Percentiles rank a stretch among this genome's conserved stretches.
Conservation (phyloP, 2,329 filamentous ascomycete species). For the Lasiodiplodia sp. region DNA sequence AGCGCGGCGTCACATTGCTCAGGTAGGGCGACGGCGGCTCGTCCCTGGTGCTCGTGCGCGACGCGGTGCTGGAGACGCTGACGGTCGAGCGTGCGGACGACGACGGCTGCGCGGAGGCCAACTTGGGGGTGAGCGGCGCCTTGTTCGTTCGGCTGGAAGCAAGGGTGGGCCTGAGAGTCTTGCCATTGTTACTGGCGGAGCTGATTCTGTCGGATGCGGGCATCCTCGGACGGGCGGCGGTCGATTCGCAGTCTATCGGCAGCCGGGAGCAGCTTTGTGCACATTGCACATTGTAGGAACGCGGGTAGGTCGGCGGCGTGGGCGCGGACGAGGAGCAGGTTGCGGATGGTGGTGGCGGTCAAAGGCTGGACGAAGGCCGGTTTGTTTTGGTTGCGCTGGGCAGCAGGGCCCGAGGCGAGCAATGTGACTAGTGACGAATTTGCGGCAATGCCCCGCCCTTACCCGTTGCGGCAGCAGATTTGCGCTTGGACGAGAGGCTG, state of each 20-base stretch:
- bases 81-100: slow-evolving; percentile 44
- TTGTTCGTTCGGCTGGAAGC: slow-evolving; percentile 65
- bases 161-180: slow-evolving; percentile 73
- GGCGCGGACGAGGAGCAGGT: background rate
- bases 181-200: slow-evolving; percentile 59
- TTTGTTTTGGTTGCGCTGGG: slow-evolving; percentile 31
- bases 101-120: slow-evolving; percentile 51
- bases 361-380: slow-evolving; percentile 4
- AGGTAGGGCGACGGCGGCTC: slow-evolving; percentile 64
- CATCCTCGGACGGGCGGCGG: slow-evolving; percentile 36
- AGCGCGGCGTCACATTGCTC: slow-evolving; percentile 79
- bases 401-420: slow-evolving; percentile 15
- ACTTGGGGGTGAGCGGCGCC: slow-evolving; percentile 66
- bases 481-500: background rate
- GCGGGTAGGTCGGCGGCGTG: background rate
- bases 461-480: slow-evolving; percentile 24
- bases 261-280: slow-evolving; percentile 24
- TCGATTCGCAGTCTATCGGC: slow-evolving; percentile 28
- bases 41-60: slow-evolving; percentile 45
- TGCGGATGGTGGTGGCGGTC: slow-evolving; percentile 1
- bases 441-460: slow-evolving; percentile 23
- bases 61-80: slow-evolving; percentile 35
- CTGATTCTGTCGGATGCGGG: slow-evolving; percentile 43
- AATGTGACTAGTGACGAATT: slow-evolving; percentile 16
- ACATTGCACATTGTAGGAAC: slow-evolving; percentile 29